Evolutionary conservation across 495 filamentous ascomycete genomes (phyloP).

Genomic region (Penicillium subrubescens): DNA sequence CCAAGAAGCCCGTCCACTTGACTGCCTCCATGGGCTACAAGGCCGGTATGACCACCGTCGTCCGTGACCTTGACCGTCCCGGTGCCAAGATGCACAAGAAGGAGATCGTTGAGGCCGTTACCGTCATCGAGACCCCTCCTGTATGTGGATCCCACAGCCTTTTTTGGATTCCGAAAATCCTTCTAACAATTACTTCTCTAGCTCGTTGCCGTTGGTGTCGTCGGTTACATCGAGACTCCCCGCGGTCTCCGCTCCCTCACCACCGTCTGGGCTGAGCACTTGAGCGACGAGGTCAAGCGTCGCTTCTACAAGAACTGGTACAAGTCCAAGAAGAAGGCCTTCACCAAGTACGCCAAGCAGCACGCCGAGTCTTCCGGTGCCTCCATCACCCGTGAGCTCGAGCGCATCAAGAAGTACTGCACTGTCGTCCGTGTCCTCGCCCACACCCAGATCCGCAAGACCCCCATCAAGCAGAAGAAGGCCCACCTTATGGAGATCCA

Average conservation of each 20-base stretch:
- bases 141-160: conserved; percentile 59
- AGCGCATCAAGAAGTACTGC: conserved; percentile 99
- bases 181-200: conserved; percentile 41
- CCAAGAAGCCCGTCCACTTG: conserved; percentile 98
- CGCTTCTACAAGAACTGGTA: conserved; percentile 99
- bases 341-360: conserved; percentile 99
- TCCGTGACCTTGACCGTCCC: conserved; percentile 98
- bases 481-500: conserved; percentile 99
- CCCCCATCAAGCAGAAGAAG: conserved; percentile 99
- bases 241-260: conserved; percentile 99
- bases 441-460: conserved; percentile 99
- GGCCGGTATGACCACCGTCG: conserved; percentile 99
- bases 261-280: conserved; percentile 99
- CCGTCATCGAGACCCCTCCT: conserved; percentile 99
- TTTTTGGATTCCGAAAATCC: neutral
- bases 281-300: conserved; percentile 97
- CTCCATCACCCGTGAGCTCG: conserved; percentile 92
- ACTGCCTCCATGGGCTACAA: conserved; percentile 99
- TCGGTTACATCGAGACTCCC: conserved; percentile 99
- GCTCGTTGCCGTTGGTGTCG: conserved; percentile 99
- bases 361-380: conserved; percentile 89
- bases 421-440: conserved; percentile 98
- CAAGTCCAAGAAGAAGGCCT: conserved; percentile 99
- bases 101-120: conserved; percentile 99
- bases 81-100: conserved; percentile 99